phyloP scores from a whole-genome alignment of 495 filamentous ascomycete genomes.

The Hypomontagnella monticulosa region DNA sequence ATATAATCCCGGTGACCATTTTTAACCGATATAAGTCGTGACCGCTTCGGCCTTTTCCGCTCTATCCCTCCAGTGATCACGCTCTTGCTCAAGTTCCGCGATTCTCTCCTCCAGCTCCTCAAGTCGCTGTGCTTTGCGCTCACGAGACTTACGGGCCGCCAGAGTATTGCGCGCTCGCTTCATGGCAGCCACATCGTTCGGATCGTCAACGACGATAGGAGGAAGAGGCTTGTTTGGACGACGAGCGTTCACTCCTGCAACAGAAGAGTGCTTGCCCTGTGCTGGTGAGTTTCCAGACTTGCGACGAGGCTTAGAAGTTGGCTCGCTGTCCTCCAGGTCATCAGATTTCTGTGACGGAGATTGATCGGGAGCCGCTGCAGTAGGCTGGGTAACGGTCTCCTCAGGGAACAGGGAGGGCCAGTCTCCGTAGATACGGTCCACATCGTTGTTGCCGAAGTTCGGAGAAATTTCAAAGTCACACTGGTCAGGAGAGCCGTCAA shows the following conservation, averaged over 20 bases:
- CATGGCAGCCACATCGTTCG: constrained; percentile 73
- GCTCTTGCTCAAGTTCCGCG: constrained; percentile 58
- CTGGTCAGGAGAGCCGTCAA: constrained; percentile 76
- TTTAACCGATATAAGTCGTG: constrained; percentile 13
- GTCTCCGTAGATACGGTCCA: constrained; percentile 51
- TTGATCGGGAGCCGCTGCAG: constrained; percentile 43
- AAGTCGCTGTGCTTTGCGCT: constrained; percentile 77
- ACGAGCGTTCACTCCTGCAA: constrained; percentile 74
- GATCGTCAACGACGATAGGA: constrained; percentile 80
- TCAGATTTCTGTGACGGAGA: constrained; percentile 57
- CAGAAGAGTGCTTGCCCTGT: constrained; percentile 68
- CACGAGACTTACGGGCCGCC: constrained; percentile 93
- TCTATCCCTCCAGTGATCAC: constrained; percentile 66
- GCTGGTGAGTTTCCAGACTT: constrained; percentile 59
- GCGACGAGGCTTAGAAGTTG: constrained; percentile 48
- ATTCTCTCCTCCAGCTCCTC: constrained; percentile 68
- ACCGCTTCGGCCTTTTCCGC: constrained; percentile 54
- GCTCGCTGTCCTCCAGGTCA: constrained; percentile 51
- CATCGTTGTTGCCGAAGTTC: constrained; percentile 62
- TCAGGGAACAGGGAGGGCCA: constrained; percentile 79
- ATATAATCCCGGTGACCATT: constrained; percentile 26
- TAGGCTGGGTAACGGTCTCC: constrained; percentile 41
- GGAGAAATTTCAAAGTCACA: constrained; percentile 82
- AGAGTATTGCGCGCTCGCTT: constrained; percentile 97
- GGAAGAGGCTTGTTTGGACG: constrained; percentile 81